Evolutionary conservation across 2,329 filamentous ascomycete species (phyloP).

Genomic region (Dactylellina leptospora): DNA sequence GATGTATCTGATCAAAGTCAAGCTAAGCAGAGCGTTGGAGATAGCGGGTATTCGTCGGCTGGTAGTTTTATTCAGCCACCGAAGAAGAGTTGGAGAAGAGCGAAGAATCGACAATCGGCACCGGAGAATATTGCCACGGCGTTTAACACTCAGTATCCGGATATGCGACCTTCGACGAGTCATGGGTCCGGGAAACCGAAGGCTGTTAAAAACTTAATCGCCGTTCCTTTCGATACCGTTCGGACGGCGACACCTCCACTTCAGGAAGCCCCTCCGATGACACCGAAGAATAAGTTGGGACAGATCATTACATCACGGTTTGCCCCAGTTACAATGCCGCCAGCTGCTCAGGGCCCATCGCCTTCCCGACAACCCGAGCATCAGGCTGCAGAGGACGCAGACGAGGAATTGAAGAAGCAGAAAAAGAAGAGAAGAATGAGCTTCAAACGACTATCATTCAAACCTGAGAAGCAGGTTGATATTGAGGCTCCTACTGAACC

Average conservation of each 20-base stretch:
- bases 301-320: conserved; percentile 3
- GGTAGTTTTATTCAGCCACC: conserved; percentile 18
- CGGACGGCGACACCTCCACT: conserved; percentile 25
- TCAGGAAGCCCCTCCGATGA: conserved; percentile 1
- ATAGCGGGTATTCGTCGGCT: conserved; percentile 47
- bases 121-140: conserved; percentile 30
- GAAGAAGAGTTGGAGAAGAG: conserved; percentile 11
- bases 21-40: conserved; percentile 28
- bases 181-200: conserved; percentile 25
- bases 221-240: conserved; percentile 23
- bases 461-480: conserved; percentile 24
- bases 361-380: conserved; percentile 10
- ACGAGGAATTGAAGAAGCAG: conserved; percentile 24
- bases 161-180: conserved; percentile 30
- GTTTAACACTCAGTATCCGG: conserved; percentile 30
- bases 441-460: conserved; percentile 47
- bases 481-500: conserved; percentile 8
- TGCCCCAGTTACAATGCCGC: not conserved
- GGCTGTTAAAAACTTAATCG: conserved; percentile 1
- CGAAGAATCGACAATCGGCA: conserved; percentile 40
- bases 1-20: conserved; percentile 39
- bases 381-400: conserved; percentile 7
- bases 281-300: conserved; percentile 10
- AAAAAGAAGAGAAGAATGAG: conserved; percentile 44
- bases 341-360: not conserved